Percentiles rank a stretch among this genome's conserved stretches.
Evolutionary conservation across 2,329 filamentous ascomycete genomes (phyloP).

Genomic region (Eutypella sp.): DNA sequence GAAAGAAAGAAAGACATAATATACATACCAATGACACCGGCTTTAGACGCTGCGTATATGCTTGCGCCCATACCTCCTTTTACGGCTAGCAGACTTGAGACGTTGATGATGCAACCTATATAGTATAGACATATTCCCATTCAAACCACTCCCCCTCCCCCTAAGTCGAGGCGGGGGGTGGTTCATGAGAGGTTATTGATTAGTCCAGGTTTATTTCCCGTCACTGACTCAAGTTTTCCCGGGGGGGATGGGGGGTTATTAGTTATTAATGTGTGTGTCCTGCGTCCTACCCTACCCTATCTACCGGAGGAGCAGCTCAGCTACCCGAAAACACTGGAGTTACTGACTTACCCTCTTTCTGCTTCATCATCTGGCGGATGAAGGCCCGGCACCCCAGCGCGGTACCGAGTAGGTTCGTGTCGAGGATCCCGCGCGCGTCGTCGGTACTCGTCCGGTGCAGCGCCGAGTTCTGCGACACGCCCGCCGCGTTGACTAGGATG

Average conservation of each 20-base stretch:
- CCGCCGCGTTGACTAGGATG: slow-evolving; percentile 76
- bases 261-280: not conserved
- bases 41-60: slow-evolving; percentile 75
- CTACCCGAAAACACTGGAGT: not conserved
- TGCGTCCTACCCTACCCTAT: too few relatives aligned
- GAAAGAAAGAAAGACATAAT: too few relatives aligned
- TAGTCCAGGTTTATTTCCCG: too few relatives aligned
- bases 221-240: too few relatives aligned
- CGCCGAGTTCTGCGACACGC: slow-evolving; percentile 61
- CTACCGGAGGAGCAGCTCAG: too few relatives aligned
- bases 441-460: slow-evolving; percentile 50
- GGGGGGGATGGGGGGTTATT: too few relatives aligned
- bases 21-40: slow-evolving; percentile 65
- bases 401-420: slow-evolving; percentile 66
- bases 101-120: slow-evolving; percentile 69
- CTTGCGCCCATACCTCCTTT: slow-evolving; percentile 66
- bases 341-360: slow-evolving; percentile 21
- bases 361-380: slow-evolving; percentile 41
- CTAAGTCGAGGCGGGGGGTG: too few relatives aligned
- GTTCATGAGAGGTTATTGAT: not conserved
- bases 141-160: too few relatives aligned
- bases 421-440: slow-evolving; percentile 53
- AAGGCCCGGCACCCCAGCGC: slow-evolving; percentile 56
- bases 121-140: too few relatives aligned
- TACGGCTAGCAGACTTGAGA: slow-evolving; percentile 69